Percentiles rank a stretch among this genome's conserved stretches.
Evolutionary conservation across 2,329 filamentous ascomycete species (phyloP).

Genomic region (Leptographium radiaticola): DNA sequence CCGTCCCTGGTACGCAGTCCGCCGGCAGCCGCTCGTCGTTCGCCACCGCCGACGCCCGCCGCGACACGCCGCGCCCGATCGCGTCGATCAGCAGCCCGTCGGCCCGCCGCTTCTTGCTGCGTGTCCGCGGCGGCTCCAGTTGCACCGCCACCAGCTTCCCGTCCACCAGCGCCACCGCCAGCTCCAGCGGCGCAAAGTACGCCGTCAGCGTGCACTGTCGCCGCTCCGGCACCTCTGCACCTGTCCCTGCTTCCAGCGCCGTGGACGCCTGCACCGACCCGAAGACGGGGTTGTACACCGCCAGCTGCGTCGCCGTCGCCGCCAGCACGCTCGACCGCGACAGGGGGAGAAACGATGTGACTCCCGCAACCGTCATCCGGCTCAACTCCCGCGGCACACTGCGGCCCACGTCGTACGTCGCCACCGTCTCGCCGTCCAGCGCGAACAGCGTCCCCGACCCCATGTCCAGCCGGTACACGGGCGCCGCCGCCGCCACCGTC

Average conservation of each 20-base stretch:
- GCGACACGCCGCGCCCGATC: conserved; percentile 48
- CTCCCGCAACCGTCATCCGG: conserved; percentile 33
- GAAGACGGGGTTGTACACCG: conserved; percentile 58
- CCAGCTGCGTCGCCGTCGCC: conserved; percentile 41
- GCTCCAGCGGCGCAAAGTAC: conserved; percentile 53
- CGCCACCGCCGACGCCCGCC: not conserved
- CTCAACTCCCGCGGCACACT: conserved; percentile 49
- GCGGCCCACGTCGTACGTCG: conserved; percentile 50
- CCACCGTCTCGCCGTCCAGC: conserved; percentile 38
- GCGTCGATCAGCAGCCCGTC: conserved; percentile 60
- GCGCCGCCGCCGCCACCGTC: not conserved
- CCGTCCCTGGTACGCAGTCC: conserved; percentile 31
- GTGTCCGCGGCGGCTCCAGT: conserved; percentile 45
- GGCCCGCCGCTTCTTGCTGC: conserved; percentile 40
- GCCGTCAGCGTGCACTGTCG: conserved; percentile 33
- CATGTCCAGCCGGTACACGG: conserved; percentile 44
- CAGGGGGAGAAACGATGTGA: conserved; percentile 51
- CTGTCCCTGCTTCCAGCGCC: conserved; percentile 19
- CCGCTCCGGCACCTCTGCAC: not conserved
- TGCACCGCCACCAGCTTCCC: conserved; percentile 56
- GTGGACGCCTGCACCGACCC: conserved; percentile 41
- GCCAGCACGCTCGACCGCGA: conserved; percentile 54
- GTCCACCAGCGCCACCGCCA: conserved; percentile 52
- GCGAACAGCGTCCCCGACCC: conserved; percentile 51
- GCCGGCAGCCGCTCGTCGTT: not conserved